Evolutionary conservation across 768 basidiomycete genomes (phyloP).

Genomic region (Butyriboletus loyo): DNA sequence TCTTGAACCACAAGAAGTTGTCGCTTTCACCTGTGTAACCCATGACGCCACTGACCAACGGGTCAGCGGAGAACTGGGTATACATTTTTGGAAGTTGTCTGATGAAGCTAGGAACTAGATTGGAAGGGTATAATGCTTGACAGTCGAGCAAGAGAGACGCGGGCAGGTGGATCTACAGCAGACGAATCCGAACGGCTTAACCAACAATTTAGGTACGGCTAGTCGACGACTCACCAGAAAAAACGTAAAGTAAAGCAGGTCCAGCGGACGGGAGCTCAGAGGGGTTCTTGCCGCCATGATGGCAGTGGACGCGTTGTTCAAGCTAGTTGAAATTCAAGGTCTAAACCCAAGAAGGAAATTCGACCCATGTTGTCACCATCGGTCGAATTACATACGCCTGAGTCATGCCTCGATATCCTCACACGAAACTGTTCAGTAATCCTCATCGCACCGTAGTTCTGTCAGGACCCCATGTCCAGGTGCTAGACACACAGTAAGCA

Average conservation of each 20-base stretch:
- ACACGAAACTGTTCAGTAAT: slow-evolving; percentile 44
- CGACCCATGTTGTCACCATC: neutral
- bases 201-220: neutral
- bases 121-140: slow-evolving; percentile 60
- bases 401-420: slow-evolving; percentile 48
- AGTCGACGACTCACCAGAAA: slow-evolving; percentile 49
- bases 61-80: slow-evolving; percentile 59
- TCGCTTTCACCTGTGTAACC: slow-evolving; percentile 36
- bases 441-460: slow-evolving; percentile 39
- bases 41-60: slow-evolving; percentile 53
- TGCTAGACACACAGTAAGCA: slow-evolving; percentile 53
- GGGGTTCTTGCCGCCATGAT: slow-evolving; percentile 29
- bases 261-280: slow-evolving; percentile 56
- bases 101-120: slow-evolving; percentile 47
- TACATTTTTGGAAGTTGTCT: slow-evolving; percentile 48
- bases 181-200: neutral
- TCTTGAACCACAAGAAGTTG: slow-evolving; percentile 59
- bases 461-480: slow-evolving; percentile 62
- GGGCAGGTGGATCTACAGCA: slow-evolving; percentile 57
- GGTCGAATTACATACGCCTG: neutral
- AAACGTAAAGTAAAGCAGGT: slow-evolving; percentile 68
- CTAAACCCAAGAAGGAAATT: neutral
- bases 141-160: slow-evolving; percentile 69
- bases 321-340: too few species aligned
- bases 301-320: neutral